These are phyloP conservation scores for Monosporozyma unispora DNA, from an alignment of 805 yeast species.

Conservation along the genomic window DNA sequence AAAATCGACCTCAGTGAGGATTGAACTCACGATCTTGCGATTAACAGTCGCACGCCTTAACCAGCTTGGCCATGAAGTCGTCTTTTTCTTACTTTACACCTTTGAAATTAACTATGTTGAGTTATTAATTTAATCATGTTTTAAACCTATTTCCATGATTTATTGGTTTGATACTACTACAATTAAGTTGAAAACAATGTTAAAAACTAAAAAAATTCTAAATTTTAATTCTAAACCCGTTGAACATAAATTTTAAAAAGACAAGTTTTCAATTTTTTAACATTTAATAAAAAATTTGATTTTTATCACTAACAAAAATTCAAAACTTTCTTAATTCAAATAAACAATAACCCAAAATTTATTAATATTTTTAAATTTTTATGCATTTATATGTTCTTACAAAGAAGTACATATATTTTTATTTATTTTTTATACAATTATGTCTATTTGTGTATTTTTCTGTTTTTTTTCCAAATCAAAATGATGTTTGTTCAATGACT, in stretches of 20 bases:
- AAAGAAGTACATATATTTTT: not conserved
- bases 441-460: not conserved
- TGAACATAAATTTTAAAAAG: too few species aligned
- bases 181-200: too few species aligned
- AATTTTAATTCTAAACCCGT: too few species aligned
- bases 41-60: slow-evolving; percentile 58
- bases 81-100: not conserved
- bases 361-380: not conserved
- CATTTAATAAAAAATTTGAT: not conserved
- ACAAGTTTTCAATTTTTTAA: not conserved
- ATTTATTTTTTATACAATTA: not conserved
- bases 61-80: slow-evolving; percentile 53
- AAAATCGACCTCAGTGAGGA: slow-evolving; percentile 46
- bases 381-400: not conserved
- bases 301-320: not conserved
- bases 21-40: slow-evolving; percentile 57
- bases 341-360: not conserved
- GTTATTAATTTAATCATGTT: too few species aligned
- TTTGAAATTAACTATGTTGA: not conserved
- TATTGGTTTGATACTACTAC: too few species aligned
- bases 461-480: slow-evolving; percentile 9
- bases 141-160: too few species aligned
- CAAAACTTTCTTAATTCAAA: not conserved
- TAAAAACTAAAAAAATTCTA: too few species aligned
- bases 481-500: slow-evolving; percentile 34